These are phyloP conservation scores for Nothophoma quercina DNA, from an alignment of 2,329 filamentous ascomycete genomes.

Conservation along the genomic window DNA sequence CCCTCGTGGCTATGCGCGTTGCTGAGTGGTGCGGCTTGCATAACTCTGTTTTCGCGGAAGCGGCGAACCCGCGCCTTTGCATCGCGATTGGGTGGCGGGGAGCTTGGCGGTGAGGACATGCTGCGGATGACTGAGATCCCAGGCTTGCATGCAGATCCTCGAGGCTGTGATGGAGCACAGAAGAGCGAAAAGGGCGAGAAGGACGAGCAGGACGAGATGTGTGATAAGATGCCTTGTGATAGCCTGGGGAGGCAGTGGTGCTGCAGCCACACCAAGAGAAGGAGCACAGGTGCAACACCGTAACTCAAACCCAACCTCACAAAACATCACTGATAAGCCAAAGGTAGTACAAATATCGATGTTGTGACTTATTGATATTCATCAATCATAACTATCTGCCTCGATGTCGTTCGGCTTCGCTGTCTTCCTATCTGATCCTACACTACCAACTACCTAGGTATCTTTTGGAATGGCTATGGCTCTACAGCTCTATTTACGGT, in stretches of 20 bases:
- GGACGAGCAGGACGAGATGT: neutral
- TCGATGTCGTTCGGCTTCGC: constrained; percentile 7
- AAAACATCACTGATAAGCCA: neutral
- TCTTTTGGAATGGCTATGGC: constrained; percentile 25
- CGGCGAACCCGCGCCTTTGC: constrained; percentile 13
- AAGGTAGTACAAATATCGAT: neutral
- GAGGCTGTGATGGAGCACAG: neutral
- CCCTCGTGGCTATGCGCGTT: constrained; percentile 14
- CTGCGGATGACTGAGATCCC: constrained; percentile 5
- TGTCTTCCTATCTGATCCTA: constrained; percentile 17
- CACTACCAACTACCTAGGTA: constrained; percentile 27
- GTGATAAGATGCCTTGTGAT: constrained; percentile 8
- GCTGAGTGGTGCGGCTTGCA: constrained; percentile 16
- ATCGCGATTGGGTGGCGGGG: constrained; percentile 14
- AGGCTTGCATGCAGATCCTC: neutral
- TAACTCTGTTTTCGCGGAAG: constrained; percentile 4
- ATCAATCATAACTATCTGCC: constrained; percentile 14
- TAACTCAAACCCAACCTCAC: neutral
- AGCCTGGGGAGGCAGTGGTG: neutral
- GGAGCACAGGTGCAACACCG: neutral
- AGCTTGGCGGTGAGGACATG: constrained; percentile 16
- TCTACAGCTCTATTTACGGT: constrained; percentile 25
- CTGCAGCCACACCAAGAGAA: neutral
- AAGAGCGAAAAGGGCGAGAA: neutral
- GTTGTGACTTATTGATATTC: constrained; percentile 3